These are phyloP conservation scores for Nicotiana sylvestris DNA, from an alignment of 257 asterid genomes.

Conservation along the genomic window DNA sequence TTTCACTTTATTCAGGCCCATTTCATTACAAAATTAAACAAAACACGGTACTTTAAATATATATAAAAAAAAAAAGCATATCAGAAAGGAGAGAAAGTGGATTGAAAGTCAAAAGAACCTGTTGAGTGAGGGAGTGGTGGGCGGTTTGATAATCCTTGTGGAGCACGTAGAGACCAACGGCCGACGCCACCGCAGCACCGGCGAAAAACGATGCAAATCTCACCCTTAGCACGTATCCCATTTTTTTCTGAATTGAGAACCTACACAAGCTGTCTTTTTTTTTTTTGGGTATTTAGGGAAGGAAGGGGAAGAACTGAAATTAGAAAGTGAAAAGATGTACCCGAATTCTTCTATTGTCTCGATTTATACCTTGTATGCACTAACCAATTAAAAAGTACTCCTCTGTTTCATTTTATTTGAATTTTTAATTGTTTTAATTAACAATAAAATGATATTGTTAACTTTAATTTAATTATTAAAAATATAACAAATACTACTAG, in stretches of 20 bases:
- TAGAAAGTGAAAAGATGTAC: no score
- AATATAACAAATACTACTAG: no score
- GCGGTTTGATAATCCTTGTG: conserved; percentile 72
- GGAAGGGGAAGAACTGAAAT: not conserved
- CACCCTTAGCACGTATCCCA: conserved; percentile 86
- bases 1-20: not conserved
- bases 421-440: no score
- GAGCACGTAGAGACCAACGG: conserved; percentile 63
- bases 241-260: conserved; percentile 11
- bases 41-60: no score
- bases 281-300: not conserved
- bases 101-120: conserved; percentile 33
- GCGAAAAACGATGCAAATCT: conserved; percentile 82
- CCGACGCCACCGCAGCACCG: conserved; percentile 86
- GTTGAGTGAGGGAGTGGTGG: conserved; percentile 54
- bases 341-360: no score
- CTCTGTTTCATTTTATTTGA: no score
- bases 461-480: no score
- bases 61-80: not conserved
- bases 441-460: no score
- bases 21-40: not conserved
- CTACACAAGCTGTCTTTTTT: not conserved
- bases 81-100: not conserved
- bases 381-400: no score
- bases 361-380: no score